Evolutionary conservation across 352 stramenopile genomes (phyloP).

Genomic region (Thalassiosira exigua): DNA sequence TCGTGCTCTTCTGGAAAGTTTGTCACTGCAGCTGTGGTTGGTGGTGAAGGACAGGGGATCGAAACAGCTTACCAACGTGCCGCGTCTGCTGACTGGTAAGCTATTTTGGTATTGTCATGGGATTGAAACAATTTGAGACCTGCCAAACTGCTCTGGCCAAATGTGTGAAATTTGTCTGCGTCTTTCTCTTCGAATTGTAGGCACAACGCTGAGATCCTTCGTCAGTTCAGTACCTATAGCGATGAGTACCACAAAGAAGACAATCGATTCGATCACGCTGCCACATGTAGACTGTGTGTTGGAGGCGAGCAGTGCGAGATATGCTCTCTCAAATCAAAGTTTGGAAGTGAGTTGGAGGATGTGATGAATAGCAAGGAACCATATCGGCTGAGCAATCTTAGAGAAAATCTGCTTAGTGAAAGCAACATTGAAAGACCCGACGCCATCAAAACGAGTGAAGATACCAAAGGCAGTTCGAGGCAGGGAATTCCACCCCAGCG

Average conservation of each 20-base stretch:
- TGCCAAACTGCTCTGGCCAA: background rate
- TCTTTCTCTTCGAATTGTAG: conserved; percentile 42
- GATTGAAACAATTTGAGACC: background rate
- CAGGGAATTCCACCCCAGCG: background rate
- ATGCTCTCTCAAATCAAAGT: conserved; percentile 32
- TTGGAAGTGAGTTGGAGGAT: conserved; percentile 16
- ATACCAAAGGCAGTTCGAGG: conserved; percentile 4
- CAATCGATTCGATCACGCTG: conserved; percentile 68
- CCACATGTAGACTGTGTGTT: conserved; percentile 24
- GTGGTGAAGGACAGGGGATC: conserved; percentile 84
- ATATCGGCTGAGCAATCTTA: conserved; percentile 27
- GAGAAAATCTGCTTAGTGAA: conserved; percentile 22
- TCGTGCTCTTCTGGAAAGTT: conserved; percentile 88
- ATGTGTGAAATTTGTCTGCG: too few relatives aligned
- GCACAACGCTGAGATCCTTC: conserved; percentile 89
- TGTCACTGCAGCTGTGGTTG: conserved; percentile 89
- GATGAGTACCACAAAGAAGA: conserved; percentile 84
- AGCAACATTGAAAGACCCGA: conserved; percentile 22
- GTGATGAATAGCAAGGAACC: conserved; percentile 12
- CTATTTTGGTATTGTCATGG: too few relatives aligned
- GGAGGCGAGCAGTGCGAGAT: conserved; percentile 27
- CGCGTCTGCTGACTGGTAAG: conserved; percentile 87
- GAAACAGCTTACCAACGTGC: conserved; percentile 86
- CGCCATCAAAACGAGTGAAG: background rate
- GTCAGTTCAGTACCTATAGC: conserved; percentile 89